Evolutionary conservation across 768 basidiomycete genomes (phyloP), one percentile per base, ranked within the genome.

Genomic region (Leccinum sublutescens): DNA sequence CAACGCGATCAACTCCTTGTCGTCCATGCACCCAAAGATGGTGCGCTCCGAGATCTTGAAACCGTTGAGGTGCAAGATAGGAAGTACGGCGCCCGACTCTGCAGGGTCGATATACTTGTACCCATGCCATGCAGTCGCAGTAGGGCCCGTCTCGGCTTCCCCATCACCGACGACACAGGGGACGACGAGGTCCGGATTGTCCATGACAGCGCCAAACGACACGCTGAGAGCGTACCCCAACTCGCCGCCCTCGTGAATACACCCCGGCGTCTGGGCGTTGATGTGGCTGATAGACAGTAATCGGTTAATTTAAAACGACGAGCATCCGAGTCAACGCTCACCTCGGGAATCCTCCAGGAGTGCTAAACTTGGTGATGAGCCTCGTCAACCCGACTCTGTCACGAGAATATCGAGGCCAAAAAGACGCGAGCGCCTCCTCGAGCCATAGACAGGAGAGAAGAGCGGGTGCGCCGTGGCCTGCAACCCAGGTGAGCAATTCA

Each of bases 11-110:
- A 95, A 75, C 70, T 95, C 94, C 66, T 88, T 86, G 70, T 96
- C 80, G 66, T 95, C 93, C 92, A 95, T 94, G 21, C 87, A 87
- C 43, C 93, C 94, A 59, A 86, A 88, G 59, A 97, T 88, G 15
- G 94, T 95, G 38, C 92, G 83, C 69, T 95, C 91, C 0, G 89
- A 91, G 61, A 95, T 95, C 79, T 94, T 90, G 82, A 91, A 93
- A 15, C 90, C 88, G 63, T 94, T 94, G 62, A 89, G 83, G 68
- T 94, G 91, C 2, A 97, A 78, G 62, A 95, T 91, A 25, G 93
- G 94, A n/a, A 97, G 77, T 19, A 95, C 91, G 0, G 94, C 93
- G 19, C 94, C 93, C 3, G 88, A 89, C 74, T 95, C 93, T 15
- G 83, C 84, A 23, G 94, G 93, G 68, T 97, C 93, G 65, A 95